Percentiles rank a stretch among this genome's conserved stretches.
Evolutionary conservation across 495 filamentous ascomycete genomes (phyloP).

Genomic region (Podospora conica): DNA sequence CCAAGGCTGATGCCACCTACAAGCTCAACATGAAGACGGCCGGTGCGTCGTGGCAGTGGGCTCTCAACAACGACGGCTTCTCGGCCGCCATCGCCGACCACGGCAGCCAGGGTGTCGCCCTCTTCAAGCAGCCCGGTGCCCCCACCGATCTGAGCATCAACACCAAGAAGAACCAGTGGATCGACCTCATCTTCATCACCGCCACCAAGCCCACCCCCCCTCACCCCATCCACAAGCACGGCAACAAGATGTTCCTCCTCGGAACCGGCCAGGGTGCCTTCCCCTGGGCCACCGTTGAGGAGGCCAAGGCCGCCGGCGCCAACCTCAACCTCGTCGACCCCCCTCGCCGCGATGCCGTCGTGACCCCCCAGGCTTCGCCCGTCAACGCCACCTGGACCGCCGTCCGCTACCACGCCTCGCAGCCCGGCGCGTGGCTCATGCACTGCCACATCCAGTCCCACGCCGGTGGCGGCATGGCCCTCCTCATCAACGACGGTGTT

Average conservation of each 20-base stretch:
- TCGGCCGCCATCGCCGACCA: conserved; percentile 3
- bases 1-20: conserved; percentile 36
- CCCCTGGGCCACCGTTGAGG: conserved; percentile 45
- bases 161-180: conserved; percentile 46
- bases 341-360: conserved; percentile 44
- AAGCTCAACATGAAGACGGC: conserved; percentile 36
- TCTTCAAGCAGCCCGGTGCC: conserved; percentile 19
- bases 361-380: conserved; percentile 31
- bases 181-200: conserved; percentile 50
- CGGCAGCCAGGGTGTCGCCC: background rate
- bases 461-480: conserved; percentile 49
- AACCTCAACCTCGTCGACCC: conserved; percentile 53
- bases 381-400: conserved; percentile 44
- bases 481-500: conserved; percentile 52
- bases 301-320: conserved; percentile 43
- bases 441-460: conserved; percentile 60
- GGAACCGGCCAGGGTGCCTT: conserved; percentile 46
- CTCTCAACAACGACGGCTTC: conserved; percentile 35
- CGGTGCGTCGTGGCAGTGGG: conserved; percentile 40
- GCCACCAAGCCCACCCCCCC: conserved; percentile 34
- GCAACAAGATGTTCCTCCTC: conserved; percentile 53
- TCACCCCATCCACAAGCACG: conserved; percentile 60
- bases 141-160: conserved; percentile 38
- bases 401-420: conserved; percentile 51
- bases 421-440: conserved; percentile 53